Evolutionary conservation across 2,329 filamentous ascomycete genomes (phyloP), one percentile per base, ranked within the genome.

Genomic region (Colletotrichum shisoi): DNA sequence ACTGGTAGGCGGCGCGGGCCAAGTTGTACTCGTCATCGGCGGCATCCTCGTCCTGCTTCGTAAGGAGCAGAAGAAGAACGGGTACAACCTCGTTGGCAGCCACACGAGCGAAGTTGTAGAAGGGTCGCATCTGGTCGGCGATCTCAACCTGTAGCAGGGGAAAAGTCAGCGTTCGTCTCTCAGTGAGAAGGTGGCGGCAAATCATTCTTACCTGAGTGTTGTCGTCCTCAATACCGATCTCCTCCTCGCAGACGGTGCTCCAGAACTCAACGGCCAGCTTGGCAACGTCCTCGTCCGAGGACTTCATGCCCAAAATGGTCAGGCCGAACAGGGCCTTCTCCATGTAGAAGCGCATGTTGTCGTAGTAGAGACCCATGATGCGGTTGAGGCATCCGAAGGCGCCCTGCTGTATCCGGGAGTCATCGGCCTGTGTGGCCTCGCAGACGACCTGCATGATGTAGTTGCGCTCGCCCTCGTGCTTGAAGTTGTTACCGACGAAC

Each of bases 391-490:
- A 98, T 74, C 95, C 95, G 78, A 97, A 99, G 49, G 95, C 92
- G 69, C 93, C 94, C 78, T 97, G 93, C 80, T 98, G 94, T 79
- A 99, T 96, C 76, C 93, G 88, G 67, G 87, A 87, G 79, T 99
- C 95, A 1, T 91, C 85, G 73, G 94, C 93, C 82, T 99, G 95
- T 62, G 95, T 99, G 73, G 95, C 95, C 84, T 99, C 95, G 82
- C 95, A 99, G 75, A 99, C 93, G 71, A 99, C 95, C 83, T 99
- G 95, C 95, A 99, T 99, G 76, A 99, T 99, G 84, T 98, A 99
- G 83, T 99, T 99, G 73, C 95, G 90, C 85, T 99, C 95, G 74
- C 94, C 95, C 81, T 99, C 95, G 75, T 98, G 95, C 81, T 97
- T 96, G 80, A 99, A 99, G 83, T 99, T 99, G 81, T 93, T 96